Percentiles rank a stretch among this genome's conserved stretches.
phyloP scores from a whole-genome alignment of 2,329 filamentous ascomycete genomes.

The Stachybotrys chartarum region DNA sequence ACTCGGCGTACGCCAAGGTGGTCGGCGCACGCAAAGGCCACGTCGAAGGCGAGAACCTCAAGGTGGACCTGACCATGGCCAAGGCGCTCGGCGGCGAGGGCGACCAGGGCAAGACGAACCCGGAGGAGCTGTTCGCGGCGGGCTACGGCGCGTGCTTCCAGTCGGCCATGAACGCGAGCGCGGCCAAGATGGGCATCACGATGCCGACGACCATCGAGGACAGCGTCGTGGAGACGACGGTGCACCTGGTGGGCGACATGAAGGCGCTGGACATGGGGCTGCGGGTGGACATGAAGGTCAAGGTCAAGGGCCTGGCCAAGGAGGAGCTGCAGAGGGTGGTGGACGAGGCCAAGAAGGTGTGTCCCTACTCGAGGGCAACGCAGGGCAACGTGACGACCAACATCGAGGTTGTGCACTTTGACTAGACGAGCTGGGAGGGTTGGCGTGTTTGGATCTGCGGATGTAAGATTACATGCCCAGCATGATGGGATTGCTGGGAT shows the following conservation, averaged over 20 bases:
- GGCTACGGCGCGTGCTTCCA: conserved; percentile 41
- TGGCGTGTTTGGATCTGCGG: too few relatives aligned
- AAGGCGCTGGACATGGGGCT: conserved; percentile 36
- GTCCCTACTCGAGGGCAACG: conserved; percentile 19
- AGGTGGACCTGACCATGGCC: conserved; percentile 31
- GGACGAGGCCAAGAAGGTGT: conserved; percentile 16
- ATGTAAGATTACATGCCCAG: too few relatives aligned
- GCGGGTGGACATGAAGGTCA: conserved; percentile 33
- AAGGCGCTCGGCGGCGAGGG: conserved; percentile 32
- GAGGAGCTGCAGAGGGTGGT: conserved; percentile 17
- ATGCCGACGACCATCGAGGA: conserved; percentile 29
- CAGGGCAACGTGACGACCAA: conserved; percentile 17
- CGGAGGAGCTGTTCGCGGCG: conserved; percentile 39
- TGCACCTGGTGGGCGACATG: conserved; percentile 36
- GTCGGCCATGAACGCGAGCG: conserved; percentile 36
- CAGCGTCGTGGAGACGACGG: conserved; percentile 31
- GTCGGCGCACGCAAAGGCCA: conserved; percentile 26
- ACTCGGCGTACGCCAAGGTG: conserved; percentile 28
- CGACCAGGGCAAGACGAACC: conserved; percentile 33
- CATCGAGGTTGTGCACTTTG: conserved; percentile 11
- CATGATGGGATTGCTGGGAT: too few relatives aligned
- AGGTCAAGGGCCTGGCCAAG: conserved; percentile 18
- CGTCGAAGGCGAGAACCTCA: conserved; percentile 18
- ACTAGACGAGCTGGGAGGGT: not conserved
- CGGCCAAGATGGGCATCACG: conserved; percentile 28